phyloP scores from a whole-genome alignment of 2,329 filamentous ascomycete species.

The Aschersonia sp. region DNA sequence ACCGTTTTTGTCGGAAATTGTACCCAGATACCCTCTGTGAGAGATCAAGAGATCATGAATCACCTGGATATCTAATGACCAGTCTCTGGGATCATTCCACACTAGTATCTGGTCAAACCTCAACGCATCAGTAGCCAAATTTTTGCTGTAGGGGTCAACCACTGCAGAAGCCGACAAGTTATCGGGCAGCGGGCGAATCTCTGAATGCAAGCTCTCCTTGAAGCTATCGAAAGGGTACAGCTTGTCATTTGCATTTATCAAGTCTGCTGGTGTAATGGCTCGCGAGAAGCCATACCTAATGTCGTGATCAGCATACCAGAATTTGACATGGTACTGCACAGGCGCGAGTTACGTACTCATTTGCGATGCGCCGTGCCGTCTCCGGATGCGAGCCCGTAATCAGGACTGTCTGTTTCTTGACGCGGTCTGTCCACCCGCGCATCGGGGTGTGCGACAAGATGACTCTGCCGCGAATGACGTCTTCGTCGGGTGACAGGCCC shows the following conservation, averaged over 20 bases:
- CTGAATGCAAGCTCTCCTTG: conserved; percentile 15
- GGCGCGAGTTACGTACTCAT: conserved; percentile 28
- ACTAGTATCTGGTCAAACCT: conserved; percentile 86
- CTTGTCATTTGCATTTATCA: conserved; percentile 56
- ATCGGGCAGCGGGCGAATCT: conserved; percentile 15
- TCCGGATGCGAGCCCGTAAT: conserved; percentile 58
- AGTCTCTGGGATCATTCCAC: conserved; percentile 93
- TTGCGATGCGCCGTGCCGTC: conserved; percentile 58
- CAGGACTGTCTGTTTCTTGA: conserved; percentile 42
- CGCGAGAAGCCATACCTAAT: conserved; percentile 56
- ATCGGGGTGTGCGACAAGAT: conserved; percentile 84
- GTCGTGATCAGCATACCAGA: background rate
- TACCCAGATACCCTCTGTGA: conserved; percentile 64
- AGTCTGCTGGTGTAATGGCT: conserved; percentile 76
- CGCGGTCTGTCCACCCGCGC: conserved; percentile 39
- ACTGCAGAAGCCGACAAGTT: conserved; percentile 17
- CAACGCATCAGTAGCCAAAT: conserved; percentile 30
- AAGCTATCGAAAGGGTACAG: conserved; percentile 67
- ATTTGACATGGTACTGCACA: background rate
- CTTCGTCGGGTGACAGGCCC: conserved; percentile 15
- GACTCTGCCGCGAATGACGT: conserved; percentile 19
- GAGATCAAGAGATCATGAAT: conserved; percentile 76
- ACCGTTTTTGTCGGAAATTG: conserved; percentile 60
- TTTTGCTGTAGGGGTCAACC: conserved; percentile 16
- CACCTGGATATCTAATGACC: conserved; percentile 79